Evolutionary conservation across 169 alveolate species (phyloP), one percentile per base, ranked within the genome.

Genomic region (Eimeria necatrix): DNA sequence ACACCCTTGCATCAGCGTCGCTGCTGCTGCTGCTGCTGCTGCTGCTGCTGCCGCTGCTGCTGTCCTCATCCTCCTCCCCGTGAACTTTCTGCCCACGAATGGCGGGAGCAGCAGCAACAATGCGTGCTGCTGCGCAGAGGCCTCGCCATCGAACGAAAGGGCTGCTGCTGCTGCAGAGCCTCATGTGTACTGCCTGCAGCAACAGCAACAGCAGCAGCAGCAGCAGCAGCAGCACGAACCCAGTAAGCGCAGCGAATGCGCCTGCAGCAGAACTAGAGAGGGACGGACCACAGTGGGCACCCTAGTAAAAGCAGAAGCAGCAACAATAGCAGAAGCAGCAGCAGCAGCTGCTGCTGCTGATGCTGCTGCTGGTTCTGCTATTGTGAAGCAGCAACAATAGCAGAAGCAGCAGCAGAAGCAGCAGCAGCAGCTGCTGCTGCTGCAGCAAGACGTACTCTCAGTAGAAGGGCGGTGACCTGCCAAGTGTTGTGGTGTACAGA

Each of bases 71-170:
- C 4, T 10, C n/a, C 2, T 14, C 41, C 78, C n/a, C 46, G 12
- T 56, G 68, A 10, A 3, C 22, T 2, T 12, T 56, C 68, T 56
- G 12, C 46, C n/a, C 78, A 18, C 12, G 32, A 10, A 68, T 3
- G 32, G 78, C 41, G 41, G 32, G 78, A 8, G 46, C n/a, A 68
- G 78, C 78, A 68, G 78, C n/a, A 0, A 68, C 78, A 68, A 68
- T 12, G 32, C 9, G 46, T n/a, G 12, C 41, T 24, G 14, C n/a
- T 12, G 78, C 78, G 12, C 32, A 8, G 0, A 68, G 5, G 78
- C 78, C 78, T 68, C 78, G n/a, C 78, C 78, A 68, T 24, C 78
- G 78, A 10, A 68, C 78, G 32, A 68, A 68, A 24, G 78, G 78
- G n/a, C 12, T 68, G 32, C 78, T 68, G 78, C 78, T 68, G 78